Conservation (phyloP, 2,329 filamentous ascomycete genomes). For the Acrocalymma vagum region DNA sequence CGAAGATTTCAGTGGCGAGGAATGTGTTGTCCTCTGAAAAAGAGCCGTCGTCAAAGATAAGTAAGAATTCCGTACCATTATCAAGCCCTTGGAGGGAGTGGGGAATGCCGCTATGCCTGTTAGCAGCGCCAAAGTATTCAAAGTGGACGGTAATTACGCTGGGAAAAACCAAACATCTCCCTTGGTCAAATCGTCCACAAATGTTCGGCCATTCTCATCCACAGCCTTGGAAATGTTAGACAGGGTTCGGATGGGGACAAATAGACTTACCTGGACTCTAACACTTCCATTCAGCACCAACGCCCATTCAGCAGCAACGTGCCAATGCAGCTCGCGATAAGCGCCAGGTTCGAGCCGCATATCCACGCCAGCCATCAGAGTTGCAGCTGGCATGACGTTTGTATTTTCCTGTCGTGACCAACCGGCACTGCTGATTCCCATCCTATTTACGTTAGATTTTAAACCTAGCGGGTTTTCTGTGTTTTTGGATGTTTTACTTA, state of each 20-base stretch:
- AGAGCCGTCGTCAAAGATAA: slow-evolving; percentile 67
- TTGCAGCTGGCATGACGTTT: slow-evolving; percentile 48
- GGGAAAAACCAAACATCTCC: slow-evolving; percentile 50
- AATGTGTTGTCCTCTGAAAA: slow-evolving; percentile 70
- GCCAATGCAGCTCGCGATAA: slow-evolving; percentile 72
- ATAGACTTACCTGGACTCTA: slow-evolving; percentile 14
- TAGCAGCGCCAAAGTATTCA: no score
- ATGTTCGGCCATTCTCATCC: slow-evolving; percentile 60
- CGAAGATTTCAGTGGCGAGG: slow-evolving; percentile 63
- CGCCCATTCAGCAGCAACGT: slow-evolving; percentile 63
- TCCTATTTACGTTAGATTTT: no score
- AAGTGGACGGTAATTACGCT: slow-evolving; percentile 43
- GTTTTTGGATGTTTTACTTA: no score
- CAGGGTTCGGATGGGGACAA: no score
- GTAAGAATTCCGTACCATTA: slow-evolving; percentile 64
- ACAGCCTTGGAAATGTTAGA: slow-evolving; percentile 54
- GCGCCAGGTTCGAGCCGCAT: slow-evolving; percentile 55
- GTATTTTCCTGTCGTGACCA: slow-evolving; percentile 53
- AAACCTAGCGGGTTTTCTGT: no score
- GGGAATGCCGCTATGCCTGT: no score
- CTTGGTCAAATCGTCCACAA: slow-evolving; percentile 49
- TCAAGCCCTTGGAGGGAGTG: slow-evolving; percentile 62
- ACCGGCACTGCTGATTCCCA: slow-evolving; percentile 49
- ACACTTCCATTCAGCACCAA: no score
- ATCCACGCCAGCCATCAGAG: slow-evolving; percentile 53